Conservation (phyloP, 2,329 filamentous ascomycete species). For the Anthostomella pinea region DNA sequence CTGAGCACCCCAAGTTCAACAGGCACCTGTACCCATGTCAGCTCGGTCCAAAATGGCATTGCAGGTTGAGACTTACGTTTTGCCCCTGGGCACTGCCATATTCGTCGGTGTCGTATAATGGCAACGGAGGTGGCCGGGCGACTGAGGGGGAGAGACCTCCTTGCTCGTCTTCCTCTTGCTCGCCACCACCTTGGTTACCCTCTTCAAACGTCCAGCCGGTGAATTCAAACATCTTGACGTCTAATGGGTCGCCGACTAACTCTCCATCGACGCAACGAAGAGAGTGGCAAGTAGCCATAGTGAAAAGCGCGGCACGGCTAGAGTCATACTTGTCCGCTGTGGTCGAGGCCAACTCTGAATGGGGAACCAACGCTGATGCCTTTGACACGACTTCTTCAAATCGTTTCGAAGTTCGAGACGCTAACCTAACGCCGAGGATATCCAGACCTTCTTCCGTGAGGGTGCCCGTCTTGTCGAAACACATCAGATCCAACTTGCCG, state of each 20-base stretch:
- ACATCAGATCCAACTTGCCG: conserved; percentile 92
- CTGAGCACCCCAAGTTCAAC: conserved; percentile 89
- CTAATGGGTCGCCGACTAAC: conserved; percentile 87
- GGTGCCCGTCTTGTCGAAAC: conserved; percentile 99
- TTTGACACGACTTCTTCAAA: conserved; percentile 77
- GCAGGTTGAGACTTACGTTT: conserved; percentile 23
- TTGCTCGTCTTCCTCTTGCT: conserved; percentile 70
- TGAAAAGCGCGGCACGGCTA: conserved; percentile 69
- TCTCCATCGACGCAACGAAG: conserved; percentile 83
- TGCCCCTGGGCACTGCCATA: conserved; percentile 26
- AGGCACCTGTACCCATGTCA: conserved; percentile 39
- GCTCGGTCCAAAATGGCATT: conserved; percentile 3
- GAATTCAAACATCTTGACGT: conserved; percentile 98
- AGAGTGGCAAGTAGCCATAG: conserved; percentile 97
- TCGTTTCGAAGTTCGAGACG: conserved; percentile 56
- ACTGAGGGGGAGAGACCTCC: conserved; percentile 80
- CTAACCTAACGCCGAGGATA: conserved; percentile 82
- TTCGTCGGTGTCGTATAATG: conserved; percentile 46
- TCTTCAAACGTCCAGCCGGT: conserved; percentile 92
- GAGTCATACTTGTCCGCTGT: conserved; percentile 33
- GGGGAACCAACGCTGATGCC: conserved; percentile 55
- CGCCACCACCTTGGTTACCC: conserved; percentile 65
- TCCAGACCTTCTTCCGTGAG: conserved; percentile 95
- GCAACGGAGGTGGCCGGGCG: conserved; percentile 70
- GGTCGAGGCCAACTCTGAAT: conserved; percentile 27